These are phyloP conservation scores for Penicillium robsamsonii DNA, from an alignment of 495 filamentous ascomycete genomes.

Conservation along the genomic window DNA sequence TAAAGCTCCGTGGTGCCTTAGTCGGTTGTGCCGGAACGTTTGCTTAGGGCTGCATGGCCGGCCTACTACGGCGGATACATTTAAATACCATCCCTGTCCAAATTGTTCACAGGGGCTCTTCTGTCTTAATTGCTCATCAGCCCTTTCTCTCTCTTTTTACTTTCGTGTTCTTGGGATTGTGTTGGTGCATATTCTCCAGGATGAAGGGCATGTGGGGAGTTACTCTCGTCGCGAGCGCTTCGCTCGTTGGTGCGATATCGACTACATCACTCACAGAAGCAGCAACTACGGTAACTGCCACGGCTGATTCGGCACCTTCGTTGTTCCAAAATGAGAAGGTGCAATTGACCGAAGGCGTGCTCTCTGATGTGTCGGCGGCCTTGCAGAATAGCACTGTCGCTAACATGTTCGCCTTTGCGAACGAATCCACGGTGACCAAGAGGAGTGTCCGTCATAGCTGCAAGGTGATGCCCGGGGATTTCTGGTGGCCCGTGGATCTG, in stretches of 20 bases:
- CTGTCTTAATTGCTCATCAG: background rate
- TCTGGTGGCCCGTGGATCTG: conserved; percentile 34
- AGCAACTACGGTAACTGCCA: conserved; percentile 7
- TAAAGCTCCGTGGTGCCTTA: background rate
- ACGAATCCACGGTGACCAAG: conserved; percentile 7
- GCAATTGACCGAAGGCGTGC: conserved; percentile 37
- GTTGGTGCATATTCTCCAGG: background rate
- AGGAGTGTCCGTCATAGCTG: conserved; percentile 24
- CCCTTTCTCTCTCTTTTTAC: background rate
- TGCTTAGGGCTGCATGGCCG: background rate
- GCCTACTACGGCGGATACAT: background rate
- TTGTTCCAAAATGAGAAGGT: conserved; percentile 36
- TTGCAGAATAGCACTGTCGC: conserved; percentile 19
- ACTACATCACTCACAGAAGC: conserved; percentile 7
- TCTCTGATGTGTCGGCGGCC: conserved; percentile 30
- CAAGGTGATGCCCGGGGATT: conserved; percentile 44
- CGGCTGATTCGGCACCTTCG: conserved; percentile 1
- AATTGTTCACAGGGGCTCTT: background rate
- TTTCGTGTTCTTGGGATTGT: background rate
- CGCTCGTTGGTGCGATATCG: conserved; percentile 6
- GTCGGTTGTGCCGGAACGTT: background rate
- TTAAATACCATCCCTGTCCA: background rate
- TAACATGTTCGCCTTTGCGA: conserved; percentile 16
- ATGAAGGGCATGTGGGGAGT: conserved; percentile 9
- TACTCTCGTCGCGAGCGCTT: background rate